A percentile compares a stretch with the other conserved stretches of the same genome.
These are phyloP conservation scores for Xylaria polymorpha DNA, from an alignment of 2,329 filamentous ascomycete species.

Conservation along the genomic window DNA sequence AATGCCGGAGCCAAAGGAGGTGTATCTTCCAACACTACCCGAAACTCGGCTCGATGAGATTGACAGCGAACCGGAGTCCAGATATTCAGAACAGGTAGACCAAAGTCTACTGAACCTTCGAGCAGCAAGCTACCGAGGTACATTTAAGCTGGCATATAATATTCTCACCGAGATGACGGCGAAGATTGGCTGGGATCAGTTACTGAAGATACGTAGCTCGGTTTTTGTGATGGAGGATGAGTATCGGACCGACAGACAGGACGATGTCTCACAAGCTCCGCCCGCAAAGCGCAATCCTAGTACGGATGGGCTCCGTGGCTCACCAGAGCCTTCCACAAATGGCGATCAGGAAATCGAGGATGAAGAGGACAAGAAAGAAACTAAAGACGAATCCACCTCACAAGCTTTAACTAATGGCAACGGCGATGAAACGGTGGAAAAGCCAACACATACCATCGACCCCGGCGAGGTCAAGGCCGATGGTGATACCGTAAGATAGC, in stretches of 20 bases:
- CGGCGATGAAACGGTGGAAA: slow-evolving; percentile 68
- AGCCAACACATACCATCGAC: slow-evolving; percentile 81
- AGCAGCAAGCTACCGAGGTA: slow-evolving; percentile 91
- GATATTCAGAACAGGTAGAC: slow-evolving; percentile 87
- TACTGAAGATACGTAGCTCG: slow-evolving; percentile 92
- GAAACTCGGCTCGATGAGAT: slow-evolving; percentile 96
- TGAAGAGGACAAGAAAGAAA: slow-evolving; percentile 50
- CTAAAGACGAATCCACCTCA: slow-evolving; percentile 51
- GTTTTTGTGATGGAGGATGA: slow-evolving; percentile 99
- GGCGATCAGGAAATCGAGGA: slow-evolving; percentile 55
- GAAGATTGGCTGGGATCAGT: slow-evolving; percentile 97
- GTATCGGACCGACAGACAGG: slow-evolving; percentile 88
- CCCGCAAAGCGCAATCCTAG: slow-evolving; percentile 77
- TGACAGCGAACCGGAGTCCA: slow-evolving; percentile 86
- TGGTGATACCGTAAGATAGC: slow-evolving; percentile 48
- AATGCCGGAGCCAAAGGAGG: slow-evolving; percentile 91
- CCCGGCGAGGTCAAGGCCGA: slow-evolving; percentile 82
- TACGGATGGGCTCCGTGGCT: slow-evolving; percentile 79
- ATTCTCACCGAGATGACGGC: slow-evolving; percentile 95
- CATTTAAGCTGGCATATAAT: slow-evolving; percentile 93
- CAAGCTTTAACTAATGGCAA: slow-evolving; percentile 55
- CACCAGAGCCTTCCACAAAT: slow-evolving; percentile 69
- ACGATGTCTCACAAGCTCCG: slow-evolving; percentile 59
- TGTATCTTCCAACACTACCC: slow-evolving; percentile 85
- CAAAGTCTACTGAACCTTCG: slow-evolving; percentile 86